These are phyloP conservation scores for Zalaria sp. DNA, from an alignment of 2,329 filamentous ascomycete genomes.

Conservation along the genomic window DNA sequence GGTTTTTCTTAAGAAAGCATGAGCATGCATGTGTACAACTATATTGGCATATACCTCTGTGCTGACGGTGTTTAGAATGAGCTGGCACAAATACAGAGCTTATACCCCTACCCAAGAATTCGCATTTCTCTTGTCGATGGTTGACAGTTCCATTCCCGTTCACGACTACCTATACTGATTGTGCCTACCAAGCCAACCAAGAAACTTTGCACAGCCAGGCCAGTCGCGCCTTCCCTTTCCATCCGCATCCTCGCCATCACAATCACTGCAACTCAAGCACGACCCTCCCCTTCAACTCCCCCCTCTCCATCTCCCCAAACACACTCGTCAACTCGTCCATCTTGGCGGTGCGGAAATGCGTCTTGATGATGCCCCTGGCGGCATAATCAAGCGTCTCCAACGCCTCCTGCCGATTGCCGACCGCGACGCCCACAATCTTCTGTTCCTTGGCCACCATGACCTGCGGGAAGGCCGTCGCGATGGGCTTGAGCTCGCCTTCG, in stretches of 20 bases:
- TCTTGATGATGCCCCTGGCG: slow-evolving; percentile 30
- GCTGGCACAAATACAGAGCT: no score
- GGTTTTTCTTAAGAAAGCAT: neutral
- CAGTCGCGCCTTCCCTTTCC: neutral
- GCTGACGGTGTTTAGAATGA: no score
- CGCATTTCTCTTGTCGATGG: no score
- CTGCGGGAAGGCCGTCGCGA: slow-evolving; percentile 25
- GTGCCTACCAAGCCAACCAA: neutral
- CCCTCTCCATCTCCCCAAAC: slow-evolving; percentile 33
- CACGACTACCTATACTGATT: no score
- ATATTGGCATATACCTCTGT: no score
- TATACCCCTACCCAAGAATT: no score
- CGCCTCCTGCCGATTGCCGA: slow-evolving; percentile 32
- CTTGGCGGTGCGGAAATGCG: slow-evolving; percentile 30
- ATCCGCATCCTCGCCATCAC: neutral
- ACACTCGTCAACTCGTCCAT: slow-evolving; percentile 31
- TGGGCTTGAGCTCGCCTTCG: slow-evolving; percentile 31
- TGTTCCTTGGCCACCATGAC: slow-evolving; percentile 27
- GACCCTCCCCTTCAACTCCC: slow-evolving; percentile 31
- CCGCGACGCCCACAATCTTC: slow-evolving; percentile 30
- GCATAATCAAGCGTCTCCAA: slow-evolving; percentile 35
- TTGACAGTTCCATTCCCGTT: no score
- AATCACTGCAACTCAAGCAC: slow-evolving; percentile 27
- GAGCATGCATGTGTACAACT: no score
- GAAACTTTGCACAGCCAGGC: neutral